Evolutionary conservation across 2,329 filamentous ascomycete genomes (phyloP), one percentile per base, ranked within the genome.

Genomic region (Chaetomiaceae sp.): DNA sequence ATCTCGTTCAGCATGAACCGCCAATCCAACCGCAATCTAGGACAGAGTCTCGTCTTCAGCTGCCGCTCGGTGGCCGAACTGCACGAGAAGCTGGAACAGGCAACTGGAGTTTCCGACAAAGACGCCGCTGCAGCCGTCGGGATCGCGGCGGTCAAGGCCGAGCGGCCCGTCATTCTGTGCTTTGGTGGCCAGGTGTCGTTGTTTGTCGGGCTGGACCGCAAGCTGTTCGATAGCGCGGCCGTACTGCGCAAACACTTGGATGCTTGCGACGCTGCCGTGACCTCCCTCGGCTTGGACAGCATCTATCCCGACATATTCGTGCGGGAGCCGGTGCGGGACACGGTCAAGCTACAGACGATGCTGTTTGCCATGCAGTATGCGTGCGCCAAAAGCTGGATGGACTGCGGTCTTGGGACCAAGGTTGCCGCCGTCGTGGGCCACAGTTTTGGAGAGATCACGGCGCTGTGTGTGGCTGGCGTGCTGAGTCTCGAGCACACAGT

Each of bases 341-440:
- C 54, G 0, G 63, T 67, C 1, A 44, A 50, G 4, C 61, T 78
- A 1, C 75, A 78, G 49, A 60, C 69, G 0, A 57, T 48, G 5
- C 61, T 77, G 0, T 71, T 77, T 14, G 64, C 73, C 3, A 54
- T 71, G 5, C 70, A 75, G 58, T 73, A 72, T 45, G 54, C 71
- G 1, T 66, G 44, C 9, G 69, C 70, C 0, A 58, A 54, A 48
- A 53, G 51, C 23, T 73, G 71, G 71, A 67, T 73, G 0, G 69
- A 71, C 42, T 0, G 67, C 11, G 71, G 72, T 1, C 18, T 71
- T 4, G n/a, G n/a, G n/a, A 21, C 55, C 57, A 1, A 55, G 27
- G 20, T 23, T 1, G 29, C 13, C 1, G 64, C 62, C 1, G 59
- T 71, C 0, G 64, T 74, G 0, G 73, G 73, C 3, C 71, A 75